phyloP scores from a whole-genome alignment of 164 flowering plant species.

The Vitis riparia region DNA sequence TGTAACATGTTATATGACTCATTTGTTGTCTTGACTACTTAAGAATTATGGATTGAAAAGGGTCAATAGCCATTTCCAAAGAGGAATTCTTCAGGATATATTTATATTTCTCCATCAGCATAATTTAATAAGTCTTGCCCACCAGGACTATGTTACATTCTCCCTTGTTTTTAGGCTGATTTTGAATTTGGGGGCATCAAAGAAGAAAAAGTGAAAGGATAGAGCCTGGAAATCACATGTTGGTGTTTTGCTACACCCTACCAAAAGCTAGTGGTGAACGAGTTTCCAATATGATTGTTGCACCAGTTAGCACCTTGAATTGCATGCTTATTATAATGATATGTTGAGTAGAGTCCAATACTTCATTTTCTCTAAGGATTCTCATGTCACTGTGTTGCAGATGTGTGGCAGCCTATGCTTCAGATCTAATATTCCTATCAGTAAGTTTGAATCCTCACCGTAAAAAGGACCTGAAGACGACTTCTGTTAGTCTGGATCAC shows the following conservation, averaged over 20 bases:
- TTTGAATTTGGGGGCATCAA: too few relatives aligned
- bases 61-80: too few relatives aligned
- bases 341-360: background rate
- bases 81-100: too few relatives aligned
- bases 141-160: background rate
- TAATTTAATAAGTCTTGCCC: too few relatives aligned
- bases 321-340: background rate
- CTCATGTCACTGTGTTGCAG: constrained; percentile 47
- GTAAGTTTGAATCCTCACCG: constrained; percentile 85
- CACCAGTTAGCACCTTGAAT: background rate
- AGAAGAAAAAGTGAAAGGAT: too few relatives aligned
- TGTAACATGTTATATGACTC: too few relatives aligned
- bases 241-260: background rate
- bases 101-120: too few relatives aligned
- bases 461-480: constrained; percentile 49
- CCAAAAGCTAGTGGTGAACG: background rate
- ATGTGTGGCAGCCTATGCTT: constrained; percentile 87
- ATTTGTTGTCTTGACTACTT: too few relatives aligned
- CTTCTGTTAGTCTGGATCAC: constrained; percentile 82
- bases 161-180: background rate
- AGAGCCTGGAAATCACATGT: background rate
- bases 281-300: background rate
- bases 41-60: too few relatives aligned
- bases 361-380: background rate
- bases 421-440: constrained; percentile 74